Conservation (phyloP, 2,329 filamentous ascomycete genomes). For the Aspergillus fijiensis region DNA sequence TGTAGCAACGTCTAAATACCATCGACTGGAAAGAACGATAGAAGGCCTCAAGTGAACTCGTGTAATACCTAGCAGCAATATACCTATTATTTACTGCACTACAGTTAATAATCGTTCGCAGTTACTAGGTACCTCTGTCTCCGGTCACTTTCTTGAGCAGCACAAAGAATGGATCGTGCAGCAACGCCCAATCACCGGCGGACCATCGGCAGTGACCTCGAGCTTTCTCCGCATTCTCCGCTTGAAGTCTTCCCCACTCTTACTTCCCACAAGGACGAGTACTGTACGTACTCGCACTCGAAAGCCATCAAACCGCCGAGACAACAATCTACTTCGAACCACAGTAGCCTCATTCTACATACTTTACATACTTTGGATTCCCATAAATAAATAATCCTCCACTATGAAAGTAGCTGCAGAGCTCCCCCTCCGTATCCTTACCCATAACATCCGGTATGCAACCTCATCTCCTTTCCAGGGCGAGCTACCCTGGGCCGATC, state of each 20-base stretch:
- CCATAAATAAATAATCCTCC: neutral
- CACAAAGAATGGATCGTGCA: neutral
- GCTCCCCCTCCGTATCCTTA: conserved; percentile 51
- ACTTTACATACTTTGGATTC: no score
- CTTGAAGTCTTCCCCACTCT: neutral
- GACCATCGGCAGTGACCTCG: neutral
- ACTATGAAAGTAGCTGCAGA: conserved; percentile 28
- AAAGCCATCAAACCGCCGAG: neutral
- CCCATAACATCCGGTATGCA: conserved; percentile 60
- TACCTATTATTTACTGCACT: no score
- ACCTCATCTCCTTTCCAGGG: conserved; percentile 50
- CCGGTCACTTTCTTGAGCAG: neutral
- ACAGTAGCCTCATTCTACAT: neutral
- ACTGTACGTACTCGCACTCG: neutral
- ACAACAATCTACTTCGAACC: neutral
- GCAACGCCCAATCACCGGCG: neutral
- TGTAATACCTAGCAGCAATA: no score
- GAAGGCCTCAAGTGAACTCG: no score
- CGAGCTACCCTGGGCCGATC: conserved; percentile 52
- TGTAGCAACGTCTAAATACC: no score
- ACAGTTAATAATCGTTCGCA: no score
- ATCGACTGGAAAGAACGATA: no score
- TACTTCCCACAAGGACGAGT: no score
- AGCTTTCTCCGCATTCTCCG: neutral
- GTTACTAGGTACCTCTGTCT: no score